These are phyloP conservation scores for Talaromyces piceae DNA, from an alignment of 2,329 filamentous ascomycete species.

Conservation along the genomic window DNA sequence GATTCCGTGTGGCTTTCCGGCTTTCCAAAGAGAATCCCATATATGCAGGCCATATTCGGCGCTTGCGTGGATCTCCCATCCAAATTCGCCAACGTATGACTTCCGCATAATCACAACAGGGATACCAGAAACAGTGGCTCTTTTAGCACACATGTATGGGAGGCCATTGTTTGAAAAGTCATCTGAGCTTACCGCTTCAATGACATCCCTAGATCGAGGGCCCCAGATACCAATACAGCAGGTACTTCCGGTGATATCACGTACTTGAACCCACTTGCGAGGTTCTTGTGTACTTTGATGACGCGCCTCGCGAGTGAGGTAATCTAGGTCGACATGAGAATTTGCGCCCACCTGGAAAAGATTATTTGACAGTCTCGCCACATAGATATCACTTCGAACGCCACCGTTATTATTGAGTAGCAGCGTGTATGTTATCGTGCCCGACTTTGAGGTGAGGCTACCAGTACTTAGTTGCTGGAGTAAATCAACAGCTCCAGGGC, in stretches of 20 bases:
- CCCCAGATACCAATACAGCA: slow-evolving; percentile 59
- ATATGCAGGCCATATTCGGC: slow-evolving; percentile 52
- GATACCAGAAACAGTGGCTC: slow-evolving; percentile 45
- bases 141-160: slow-evolving; percentile 46
- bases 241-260: slow-evolving; percentile 53
- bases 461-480: slow-evolving; percentile 41
- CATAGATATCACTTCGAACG: not conserved
- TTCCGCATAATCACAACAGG: slow-evolving; percentile 50
- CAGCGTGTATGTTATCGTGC: not conserved
- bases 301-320: slow-evolving; percentile 48
- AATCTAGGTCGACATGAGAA: slow-evolving; percentile 47
- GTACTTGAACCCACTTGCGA: slow-evolving; percentile 43
- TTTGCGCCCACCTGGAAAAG: slow-evolving; percentile 48
- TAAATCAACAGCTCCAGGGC: slow-evolving; percentile 49
- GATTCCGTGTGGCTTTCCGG: slow-evolving; percentile 49
- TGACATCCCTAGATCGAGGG: slow-evolving; percentile 47
- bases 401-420: not conserved
- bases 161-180: slow-evolving; percentile 25
- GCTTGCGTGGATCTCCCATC: slow-evolving; percentile 57
- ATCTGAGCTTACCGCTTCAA: slow-evolving; percentile 28
- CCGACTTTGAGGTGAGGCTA: not conserved
- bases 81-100: slow-evolving; percentile 55
- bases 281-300: slow-evolving; percentile 38
- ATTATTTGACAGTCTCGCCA: not conserved
- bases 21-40: slow-evolving; percentile 52